Percentiles rank a stretch among this genome's conserved stretches.
phyloP scores from a whole-genome alignment of 805 yeast genomes.

The Wickerhamomyces subpelliculosus region DNA sequence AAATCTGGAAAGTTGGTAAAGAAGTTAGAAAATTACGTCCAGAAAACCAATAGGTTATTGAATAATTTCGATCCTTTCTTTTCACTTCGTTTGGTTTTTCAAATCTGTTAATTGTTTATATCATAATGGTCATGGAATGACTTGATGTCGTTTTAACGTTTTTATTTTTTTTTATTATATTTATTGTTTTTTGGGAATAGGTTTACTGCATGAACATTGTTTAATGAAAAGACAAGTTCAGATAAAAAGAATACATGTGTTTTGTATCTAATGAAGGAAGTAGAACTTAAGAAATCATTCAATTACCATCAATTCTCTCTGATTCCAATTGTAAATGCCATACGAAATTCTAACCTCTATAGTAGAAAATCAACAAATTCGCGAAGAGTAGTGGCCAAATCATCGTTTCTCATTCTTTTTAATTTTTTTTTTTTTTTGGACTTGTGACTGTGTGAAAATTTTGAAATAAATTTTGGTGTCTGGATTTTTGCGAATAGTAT shows the following conservation, averaged over 20 bases:
- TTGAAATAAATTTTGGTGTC: background rate
- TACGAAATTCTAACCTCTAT: no score
- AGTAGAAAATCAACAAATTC: no score
- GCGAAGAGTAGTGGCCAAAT: no score
- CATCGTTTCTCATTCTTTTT: no score
- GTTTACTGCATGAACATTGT: constrained; percentile 30
- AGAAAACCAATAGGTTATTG: constrained; percentile 76
- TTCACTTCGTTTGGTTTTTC: constrained; percentile 7
- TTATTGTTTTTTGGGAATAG: constrained; percentile 10
- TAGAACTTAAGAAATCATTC: background rate
- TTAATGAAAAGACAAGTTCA: constrained; percentile 35
- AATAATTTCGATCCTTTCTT: constrained; percentile 1
- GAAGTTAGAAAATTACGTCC: constrained; percentile 99
- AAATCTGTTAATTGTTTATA: constrained; percentile 9
- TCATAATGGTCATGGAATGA: constrained; percentile 24
- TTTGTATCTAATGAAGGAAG: background rate
- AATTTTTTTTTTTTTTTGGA: no score
- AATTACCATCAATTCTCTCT: background rate
- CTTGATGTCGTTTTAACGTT: constrained; percentile 13
- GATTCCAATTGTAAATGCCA: no score
- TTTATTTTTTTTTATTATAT: constrained; percentile 10
- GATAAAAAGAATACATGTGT: constrained; percentile 4
- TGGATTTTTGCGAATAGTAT: background rate
- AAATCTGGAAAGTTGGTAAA: constrained; percentile 99
- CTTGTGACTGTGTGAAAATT: background rate